Evolutionary conservation across 176 grass and related monocot genomes (phyloP).

Genomic region (Chloris gayana): DNA sequence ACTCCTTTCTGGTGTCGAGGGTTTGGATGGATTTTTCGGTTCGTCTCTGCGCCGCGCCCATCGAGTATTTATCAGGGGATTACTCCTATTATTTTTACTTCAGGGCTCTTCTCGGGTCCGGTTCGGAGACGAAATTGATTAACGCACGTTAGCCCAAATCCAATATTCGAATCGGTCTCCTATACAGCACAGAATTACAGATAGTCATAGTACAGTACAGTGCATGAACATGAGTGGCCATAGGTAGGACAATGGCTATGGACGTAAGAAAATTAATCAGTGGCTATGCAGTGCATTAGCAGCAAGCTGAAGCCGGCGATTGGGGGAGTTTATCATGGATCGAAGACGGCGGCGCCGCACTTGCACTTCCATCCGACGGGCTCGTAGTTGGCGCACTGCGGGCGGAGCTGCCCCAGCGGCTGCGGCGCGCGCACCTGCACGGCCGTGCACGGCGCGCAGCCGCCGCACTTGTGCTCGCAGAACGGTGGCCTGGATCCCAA

Average conservation of each 20-base stretch:
- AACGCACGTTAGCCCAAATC: no score
- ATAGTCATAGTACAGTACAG: background rate
- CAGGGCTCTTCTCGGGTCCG: no score
- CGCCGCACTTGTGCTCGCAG: constrained; percentile 56
- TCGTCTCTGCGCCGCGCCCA: no score
- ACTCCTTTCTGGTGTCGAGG: no score
- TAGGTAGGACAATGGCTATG: no score
- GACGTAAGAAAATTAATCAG: background rate
- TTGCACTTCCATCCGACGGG: constrained; percentile 76
- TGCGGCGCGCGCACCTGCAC: constrained; percentile 41
- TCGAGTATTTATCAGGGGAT: no score
- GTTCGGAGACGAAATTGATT: no score
- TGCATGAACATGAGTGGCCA: background rate
- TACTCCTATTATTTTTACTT: no score
- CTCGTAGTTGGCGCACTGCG: constrained; percentile 62
- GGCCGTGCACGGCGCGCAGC: constrained; percentile 57
- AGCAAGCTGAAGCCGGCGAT: background rate
- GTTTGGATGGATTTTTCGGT: no score
- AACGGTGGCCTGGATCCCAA: constrained; percentile 67
- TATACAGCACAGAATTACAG: no score
- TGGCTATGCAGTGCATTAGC: no score
- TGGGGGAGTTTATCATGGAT: constrained; percentile 31
- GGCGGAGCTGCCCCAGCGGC: background rate
- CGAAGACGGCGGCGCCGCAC: constrained; percentile 62
- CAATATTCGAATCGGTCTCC: no score